Evolutionary conservation across 768 basidiomycete species (phyloP), one percentile per base, ranked within the genome.

Genomic region (Tephrocybe rancida): DNA sequence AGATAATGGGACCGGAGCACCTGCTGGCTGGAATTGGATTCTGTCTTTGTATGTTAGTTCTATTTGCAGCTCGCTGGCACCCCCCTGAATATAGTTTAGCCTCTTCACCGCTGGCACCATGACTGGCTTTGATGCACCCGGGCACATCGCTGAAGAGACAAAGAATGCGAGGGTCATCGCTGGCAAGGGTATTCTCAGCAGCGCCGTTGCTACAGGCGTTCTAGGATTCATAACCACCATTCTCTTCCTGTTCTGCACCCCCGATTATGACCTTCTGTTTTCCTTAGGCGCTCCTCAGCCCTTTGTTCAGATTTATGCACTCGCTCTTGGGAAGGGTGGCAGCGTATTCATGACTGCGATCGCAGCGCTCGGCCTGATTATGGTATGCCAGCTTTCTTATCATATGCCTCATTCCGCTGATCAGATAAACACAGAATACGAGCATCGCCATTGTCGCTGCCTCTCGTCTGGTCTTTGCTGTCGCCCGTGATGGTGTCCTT

Each of bases 401-500:
- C 19, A 16, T n/a, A 22, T 5, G 9, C 1, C 10, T 30, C 3
- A 8, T 29, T 32, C 37, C 10, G 32, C 22, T 59, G 18, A 27
- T 18, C 19, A 14, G 8, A 7, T 27, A 44, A 3, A 21, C 35
- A 30, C 61, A 92, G 89, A 95, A 90, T 67, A 93, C 93, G 1
- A 92, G 87, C 58, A 82, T 95, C 39, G 84, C 90, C 16, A 85
- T 96, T 52, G 91, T 95, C 18, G 94, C 95, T 1, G 84, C 92
- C 11, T 95, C 92, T 11, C 84, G 94, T 3, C 80, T 97, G 24
- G 80, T 97, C 35, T 97, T 90, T 63, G 95, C 94, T 8, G 89
- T 97, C 41, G 94, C 94, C n/a, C 87, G 95, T 48, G 95, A 97
- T 61, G 94, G 94, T 25, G 91, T 95, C 0, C 75, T 97, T 10